Conservation (phyloP, 208 protist species). For the Leishmania martiniquensis region DNA sequence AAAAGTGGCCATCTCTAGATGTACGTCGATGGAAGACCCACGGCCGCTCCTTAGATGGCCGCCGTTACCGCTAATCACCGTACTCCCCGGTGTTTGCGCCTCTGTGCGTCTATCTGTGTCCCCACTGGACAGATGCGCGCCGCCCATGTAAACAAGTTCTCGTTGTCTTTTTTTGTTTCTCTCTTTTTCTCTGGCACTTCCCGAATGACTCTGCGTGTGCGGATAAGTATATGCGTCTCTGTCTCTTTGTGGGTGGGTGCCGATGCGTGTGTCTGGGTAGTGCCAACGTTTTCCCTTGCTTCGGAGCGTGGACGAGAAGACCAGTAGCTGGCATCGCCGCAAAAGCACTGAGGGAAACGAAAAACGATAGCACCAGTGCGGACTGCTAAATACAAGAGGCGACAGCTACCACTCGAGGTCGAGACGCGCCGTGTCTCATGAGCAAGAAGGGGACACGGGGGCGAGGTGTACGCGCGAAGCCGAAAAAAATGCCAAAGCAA, state of each 20-base stretch:
- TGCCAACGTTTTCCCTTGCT: not conserved
- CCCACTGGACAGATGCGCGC: not conserved
- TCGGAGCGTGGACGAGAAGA: not conserved
- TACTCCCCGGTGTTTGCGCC: not conserved
- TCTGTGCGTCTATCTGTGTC: not conserved
- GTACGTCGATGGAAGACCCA: not conserved
- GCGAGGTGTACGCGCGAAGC: not conserved
- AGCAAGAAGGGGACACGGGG: not conserved
- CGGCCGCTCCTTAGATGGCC: not conserved
- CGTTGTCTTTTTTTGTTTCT: not conserved
- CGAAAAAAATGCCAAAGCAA: not conserved
- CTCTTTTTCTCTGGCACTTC: not conserved
- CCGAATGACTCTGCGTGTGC: not conserved
- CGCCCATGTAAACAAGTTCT: constrained; percentile 5
- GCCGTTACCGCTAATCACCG: not conserved
- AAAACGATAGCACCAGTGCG: not conserved
- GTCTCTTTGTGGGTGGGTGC: too few relatives aligned
- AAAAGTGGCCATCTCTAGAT: constrained; percentile 1
- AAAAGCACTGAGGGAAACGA: not conserved
- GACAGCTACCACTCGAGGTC: not conserved
- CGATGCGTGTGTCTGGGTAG: not conserved
- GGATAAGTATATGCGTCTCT: not conserved
- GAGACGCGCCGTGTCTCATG: not conserved
- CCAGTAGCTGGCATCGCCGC: not conserved
- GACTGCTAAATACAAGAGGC: not conserved